Evolutionary conservation across 2,329 filamentous ascomycete species (phyloP), one percentile per base, ranked within the genome.

Genomic region (Septoria petroselini): DNA sequence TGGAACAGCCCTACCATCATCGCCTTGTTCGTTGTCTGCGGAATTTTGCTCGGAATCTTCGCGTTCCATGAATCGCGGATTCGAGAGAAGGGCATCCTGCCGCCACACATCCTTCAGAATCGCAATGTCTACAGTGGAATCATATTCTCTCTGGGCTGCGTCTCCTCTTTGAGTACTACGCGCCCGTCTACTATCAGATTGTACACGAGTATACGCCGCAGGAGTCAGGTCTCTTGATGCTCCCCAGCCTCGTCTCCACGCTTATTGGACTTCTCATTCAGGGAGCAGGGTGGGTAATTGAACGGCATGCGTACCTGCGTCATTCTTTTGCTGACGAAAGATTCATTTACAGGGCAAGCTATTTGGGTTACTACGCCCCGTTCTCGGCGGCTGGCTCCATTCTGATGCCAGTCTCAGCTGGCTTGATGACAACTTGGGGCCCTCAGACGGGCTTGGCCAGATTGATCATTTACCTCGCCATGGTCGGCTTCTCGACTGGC

Each of bases 381-480:
- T 73, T 74, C 50, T 71, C 73, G 61, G 64, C 73, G 33, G 40
- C 61, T 8, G 46, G 50, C 1, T 65, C 66, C 1, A 56, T 72
- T 11, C 48, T 75, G 50, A 72, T 72, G 66, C 56, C 70, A 3
- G 68, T 75, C 30, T 73, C 72, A 11, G 68, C 62, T 21, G 75
- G 74, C 3, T 62, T 78, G 3, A 55, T 77, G 15, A 73, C 67
- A 35, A 74, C 70, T 0, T 65, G 74, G 4, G 62, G 67, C n/a
- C 53, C 68, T 1, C 52, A 56, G 35, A 71, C 75, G 1, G 56
- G 67, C 0, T 61, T 64, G 0, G 63, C 58, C 3, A 63, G 67
- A 27, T 78, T 75, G 75, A 71, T 77, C 14, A 75, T 75, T 5
- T 78, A 72, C 58, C 73, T 78, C 43, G 62, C 74, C 5, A 53